phyloP scores from a whole-genome alignment of 23 red algal genomes.

The Gracilariopsis chorda region DNA sequence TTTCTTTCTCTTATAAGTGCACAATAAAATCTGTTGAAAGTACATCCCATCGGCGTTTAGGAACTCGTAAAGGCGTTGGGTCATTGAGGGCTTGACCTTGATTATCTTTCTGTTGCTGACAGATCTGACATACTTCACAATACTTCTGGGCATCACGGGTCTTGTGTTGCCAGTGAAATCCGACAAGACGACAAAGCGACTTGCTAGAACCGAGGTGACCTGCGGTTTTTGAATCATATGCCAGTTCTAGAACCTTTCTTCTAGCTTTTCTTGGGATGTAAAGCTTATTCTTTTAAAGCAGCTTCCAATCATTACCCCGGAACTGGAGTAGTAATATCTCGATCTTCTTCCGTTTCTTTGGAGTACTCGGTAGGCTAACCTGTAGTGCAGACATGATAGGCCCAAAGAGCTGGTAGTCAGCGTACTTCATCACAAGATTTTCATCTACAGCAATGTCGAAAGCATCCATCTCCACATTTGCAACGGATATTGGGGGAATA shows the following conservation, averaged over 20 bases:
- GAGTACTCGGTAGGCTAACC: not conserved
- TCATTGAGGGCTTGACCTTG: not conserved
- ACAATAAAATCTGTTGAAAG: not conserved
- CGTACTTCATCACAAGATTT: not conserved
- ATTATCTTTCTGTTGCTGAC: not conserved
- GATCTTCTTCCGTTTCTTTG: not conserved
- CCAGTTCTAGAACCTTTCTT: not conserved
- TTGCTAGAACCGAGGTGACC: not conserved
- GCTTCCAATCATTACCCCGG: not conserved
- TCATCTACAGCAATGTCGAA: not conserved
- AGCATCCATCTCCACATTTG: not conserved
- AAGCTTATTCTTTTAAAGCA: not conserved
- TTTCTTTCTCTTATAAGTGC: not conserved
- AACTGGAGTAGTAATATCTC: not conserved
- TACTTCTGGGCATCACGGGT: not conserved
- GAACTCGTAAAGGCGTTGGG: not conserved
- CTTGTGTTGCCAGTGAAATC: not conserved
- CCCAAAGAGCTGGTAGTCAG: constrained; percentile 8
- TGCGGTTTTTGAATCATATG: not conserved
- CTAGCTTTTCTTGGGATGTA: not conserved
- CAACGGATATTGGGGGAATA: not conserved
- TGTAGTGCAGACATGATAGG: not conserved
- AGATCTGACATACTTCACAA: not conserved
- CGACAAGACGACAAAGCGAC: not conserved
- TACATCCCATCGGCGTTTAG: not conserved